Evolutionary conservation across 768 basidiomycete genomes (phyloP), one percentile per base, ranked within the genome.

Genomic region (Hericium erinaceus): DNA sequence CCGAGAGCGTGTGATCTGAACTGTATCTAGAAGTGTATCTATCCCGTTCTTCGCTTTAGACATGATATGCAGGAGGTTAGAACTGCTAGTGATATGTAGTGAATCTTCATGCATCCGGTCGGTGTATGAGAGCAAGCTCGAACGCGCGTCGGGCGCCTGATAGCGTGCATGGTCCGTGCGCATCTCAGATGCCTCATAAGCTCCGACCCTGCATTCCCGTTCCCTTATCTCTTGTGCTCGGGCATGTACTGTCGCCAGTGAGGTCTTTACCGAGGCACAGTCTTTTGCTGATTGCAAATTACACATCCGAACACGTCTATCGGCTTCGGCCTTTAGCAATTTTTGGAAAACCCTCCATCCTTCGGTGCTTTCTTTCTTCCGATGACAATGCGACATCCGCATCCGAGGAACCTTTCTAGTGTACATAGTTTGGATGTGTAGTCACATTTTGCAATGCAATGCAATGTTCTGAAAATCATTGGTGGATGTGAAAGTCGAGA

Each of bases 221-320:
- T 60, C 69, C 77, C 75, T 65, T 53, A 63, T 63, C 62, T 63
- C 61, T 92, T 92, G 88, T 90, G 87, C 87, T 89, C 86, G 88
- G 87, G 87, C 86, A 87, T 84, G 87, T 84, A 88, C 86, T 87
- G 85, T 89, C 86, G 85, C 83, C 84, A 87, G 88, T 91, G 89
- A 92, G 87, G 89, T 92, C 79, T 83, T 77, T 87, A 91, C 89
- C 85, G 89, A 92, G 87, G 83, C 85, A 86, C 84, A 89, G 87
- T 88, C 80, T 77, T 89, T 91, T 90, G 89, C 87, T 91, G 85
- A 85, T 91, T 91, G 88, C 88, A 91, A 91, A 91, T 89, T 90
- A 89, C 80, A 88, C 87, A 91, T 91, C 89, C 89, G 87, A 89
- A 90, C 87, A 72, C 87, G 86, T 90, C 87, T 86, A 80, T 83